Evolutionary conservation across 768 basidiomycete species (phyloP).

Genomic region (Suillus spraguei): DNA sequence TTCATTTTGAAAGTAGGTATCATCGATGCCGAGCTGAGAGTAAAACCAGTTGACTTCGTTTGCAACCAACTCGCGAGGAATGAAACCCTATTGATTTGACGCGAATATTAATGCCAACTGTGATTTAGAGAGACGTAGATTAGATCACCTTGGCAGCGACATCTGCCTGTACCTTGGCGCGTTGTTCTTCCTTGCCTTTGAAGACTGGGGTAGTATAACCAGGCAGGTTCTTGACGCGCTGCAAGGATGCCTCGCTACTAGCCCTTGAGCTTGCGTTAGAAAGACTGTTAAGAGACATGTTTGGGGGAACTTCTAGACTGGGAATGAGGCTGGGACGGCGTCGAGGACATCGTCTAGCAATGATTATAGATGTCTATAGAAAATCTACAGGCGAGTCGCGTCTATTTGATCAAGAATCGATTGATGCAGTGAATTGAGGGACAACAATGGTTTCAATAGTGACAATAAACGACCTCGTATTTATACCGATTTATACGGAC

Average conservation of each 20-base stretch:
- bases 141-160: slow-evolving; percentile 69
- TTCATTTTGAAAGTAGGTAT: slow-evolving; percentile 89
- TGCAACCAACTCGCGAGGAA: slow-evolving; percentile 83
- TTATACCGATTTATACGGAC: slow-evolving; percentile 6
- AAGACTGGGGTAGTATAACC: slow-evolving; percentile 94
- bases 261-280: slow-evolving; percentile 27
- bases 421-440: background rate
- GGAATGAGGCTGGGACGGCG: slow-evolving; percentile 10
- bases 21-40: slow-evolving; percentile 84
- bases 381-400: slow-evolving; percentile 1
- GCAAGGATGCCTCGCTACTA: slow-evolving; percentile 52
- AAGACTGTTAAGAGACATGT: slow-evolving; percentile 12
- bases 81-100: slow-evolving; percentile 68
- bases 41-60: slow-evolving; percentile 99
- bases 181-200: slow-evolving; percentile 89
- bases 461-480: background rate
- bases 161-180: slow-evolving; percentile 73
- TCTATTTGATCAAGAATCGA: background rate
- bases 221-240: slow-evolving; percentile 75
- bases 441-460: background rate
- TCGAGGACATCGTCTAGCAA: slow-evolving; percentile 16
- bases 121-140: slow-evolving; percentile 5
- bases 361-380: background rate
- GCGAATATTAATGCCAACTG: slow-evolving; percentile 11
- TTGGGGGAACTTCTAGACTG: slow-evolving; percentile 9